A percentile compares a stretch with the other conserved stretches of the same genome.
These are phyloP conservation scores for Ophiosphaerella herpotricha DNA, from an alignment of 2,329 filamentous ascomycete genomes.

Conservation along the genomic window DNA sequence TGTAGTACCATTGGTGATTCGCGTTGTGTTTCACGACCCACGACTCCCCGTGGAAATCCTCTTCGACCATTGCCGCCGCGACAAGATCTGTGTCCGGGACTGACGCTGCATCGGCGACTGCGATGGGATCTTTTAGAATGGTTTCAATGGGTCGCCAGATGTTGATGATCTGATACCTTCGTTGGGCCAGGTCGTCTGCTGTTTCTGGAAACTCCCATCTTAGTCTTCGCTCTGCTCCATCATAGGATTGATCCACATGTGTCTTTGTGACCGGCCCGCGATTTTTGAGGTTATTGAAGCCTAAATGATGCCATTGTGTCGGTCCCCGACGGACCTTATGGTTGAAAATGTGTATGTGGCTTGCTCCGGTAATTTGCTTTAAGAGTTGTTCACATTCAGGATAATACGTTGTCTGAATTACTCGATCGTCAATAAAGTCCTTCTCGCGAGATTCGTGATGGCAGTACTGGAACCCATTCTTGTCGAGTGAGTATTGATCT, in stretches of 20 bases:
- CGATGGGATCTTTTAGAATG: conserved; percentile 33
- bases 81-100: conserved; percentile 32
- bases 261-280: conserved; percentile 54
- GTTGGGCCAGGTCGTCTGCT: conserved; percentile 26
- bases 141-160: conserved; percentile 35
- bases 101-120: conserved; percentile 25
- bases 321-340: conserved; percentile 59
- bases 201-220: conserved; percentile 22
- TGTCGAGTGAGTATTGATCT: conserved; percentile 21
- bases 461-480: conserved; percentile 28
- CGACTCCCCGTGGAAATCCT: conserved; percentile 22
- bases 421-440: conserved; percentile 22
- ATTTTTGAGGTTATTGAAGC: conserved; percentile 34
- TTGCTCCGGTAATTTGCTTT: conserved; percentile 57
- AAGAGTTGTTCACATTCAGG: conserved; percentile 32
- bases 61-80: conserved; percentile 24
- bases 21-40: conserved; percentile 28
- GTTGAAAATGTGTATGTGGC: conserved; percentile 64
- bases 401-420: conserved; percentile 22
- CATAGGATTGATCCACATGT: conserved; percentile 55
- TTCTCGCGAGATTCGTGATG: conserved; percentile 21
- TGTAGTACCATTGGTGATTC: conserved; percentile 28
- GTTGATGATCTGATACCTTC: conserved; percentile 36
- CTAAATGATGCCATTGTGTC: conserved; percentile 38
- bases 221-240: conserved; percentile 22